These are phyloP conservation scores for Lunasporangiospora selenospora DNA, from an alignment of 192 early-diverging fungal genomes.

Conservation along the genomic window DNA sequence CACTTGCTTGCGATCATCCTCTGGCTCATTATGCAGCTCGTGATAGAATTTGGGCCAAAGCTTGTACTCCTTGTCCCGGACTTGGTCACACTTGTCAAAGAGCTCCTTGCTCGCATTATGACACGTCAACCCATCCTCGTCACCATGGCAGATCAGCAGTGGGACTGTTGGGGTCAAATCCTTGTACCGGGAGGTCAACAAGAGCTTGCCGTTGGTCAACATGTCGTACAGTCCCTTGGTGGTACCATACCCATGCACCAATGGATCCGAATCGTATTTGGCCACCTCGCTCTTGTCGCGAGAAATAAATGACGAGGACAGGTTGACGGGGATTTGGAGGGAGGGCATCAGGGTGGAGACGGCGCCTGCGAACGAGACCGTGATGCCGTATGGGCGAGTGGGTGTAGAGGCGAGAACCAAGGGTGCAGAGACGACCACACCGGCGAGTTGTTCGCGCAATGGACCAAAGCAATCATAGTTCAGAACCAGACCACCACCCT, in stretches of 20 bases:
- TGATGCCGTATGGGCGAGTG: conserved; percentile 31
- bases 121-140: conserved; percentile 55
- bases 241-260: conserved; percentile 58
- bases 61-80: conserved; percentile 54
- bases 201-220: conserved; percentile 55
- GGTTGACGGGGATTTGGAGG: conserved; percentile 47
- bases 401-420: conserved; percentile 35
- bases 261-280: conserved; percentile 62
- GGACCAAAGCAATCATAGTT: conserved; percentile 56
- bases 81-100: conserved; percentile 45
- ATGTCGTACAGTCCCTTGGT: conserved; percentile 56
- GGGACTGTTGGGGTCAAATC: conserved; percentile 52
- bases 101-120: conserved; percentile 46
- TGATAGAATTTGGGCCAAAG: conserved; percentile 23
- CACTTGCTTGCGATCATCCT: conserved; percentile 44
- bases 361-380: conserved; percentile 41
- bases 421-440: conserved; percentile 62
- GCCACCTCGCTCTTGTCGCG: conserved; percentile 51
- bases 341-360: conserved; percentile 53
- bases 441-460: conserved; percentile 46
- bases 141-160: conserved; percentile 61
- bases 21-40: conserved; percentile 50
- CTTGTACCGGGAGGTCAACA: conserved; percentile 32
- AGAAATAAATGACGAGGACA: conserved; percentile 56
- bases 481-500: conserved; percentile 63